A percentile compares a stretch with the other conserved stretches of the same genome.
Evolutionary conservation across 306 rosid species (phyloP).

Genomic region (Lotus japonicus): DNA sequence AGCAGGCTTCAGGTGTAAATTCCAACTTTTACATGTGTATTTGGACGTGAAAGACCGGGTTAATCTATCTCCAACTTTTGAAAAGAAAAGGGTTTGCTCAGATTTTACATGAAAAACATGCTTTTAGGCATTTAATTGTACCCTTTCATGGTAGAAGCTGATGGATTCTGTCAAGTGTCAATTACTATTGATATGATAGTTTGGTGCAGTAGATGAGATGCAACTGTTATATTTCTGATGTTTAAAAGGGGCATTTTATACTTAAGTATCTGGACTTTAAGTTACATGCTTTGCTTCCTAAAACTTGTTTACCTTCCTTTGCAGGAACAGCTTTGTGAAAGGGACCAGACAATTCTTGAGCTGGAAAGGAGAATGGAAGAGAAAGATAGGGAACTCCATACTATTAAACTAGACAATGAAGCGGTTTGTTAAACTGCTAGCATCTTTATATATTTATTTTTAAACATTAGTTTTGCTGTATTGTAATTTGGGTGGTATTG

Average conservation of each 20-base stretch:
- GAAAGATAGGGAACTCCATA: constrained; percentile 79
- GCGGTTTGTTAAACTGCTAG: constrained; percentile 54
- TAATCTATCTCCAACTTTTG: background rate
- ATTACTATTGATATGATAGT: background rate
- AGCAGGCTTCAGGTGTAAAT: constrained; percentile 65
- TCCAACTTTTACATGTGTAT: background rate
- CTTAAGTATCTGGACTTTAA: background rate
- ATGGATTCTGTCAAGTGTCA: constrained; percentile 4
- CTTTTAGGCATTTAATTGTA: background rate
- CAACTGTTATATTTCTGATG: background rate
- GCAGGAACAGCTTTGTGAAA: constrained; percentile 80
- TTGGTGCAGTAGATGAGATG: background rate
- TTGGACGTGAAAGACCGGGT: background rate
- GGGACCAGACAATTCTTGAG: constrained; percentile 64
- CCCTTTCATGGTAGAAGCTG: background rate
- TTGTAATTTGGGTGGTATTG: background rate
- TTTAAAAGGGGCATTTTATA: background rate
- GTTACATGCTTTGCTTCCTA: constrained; percentile 8
- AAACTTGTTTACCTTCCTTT: constrained; percentile 30
- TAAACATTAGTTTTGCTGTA: background rate
- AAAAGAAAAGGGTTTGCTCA: background rate
- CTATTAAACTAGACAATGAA: constrained; percentile 83
- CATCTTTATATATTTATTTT: background rate
- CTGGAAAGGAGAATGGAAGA: constrained; percentile 86
- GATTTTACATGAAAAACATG: background rate